Evolutionary conservation across 768 basidiomycete species (phyloP).

Genomic region (Trametes gibbosa): DNA sequence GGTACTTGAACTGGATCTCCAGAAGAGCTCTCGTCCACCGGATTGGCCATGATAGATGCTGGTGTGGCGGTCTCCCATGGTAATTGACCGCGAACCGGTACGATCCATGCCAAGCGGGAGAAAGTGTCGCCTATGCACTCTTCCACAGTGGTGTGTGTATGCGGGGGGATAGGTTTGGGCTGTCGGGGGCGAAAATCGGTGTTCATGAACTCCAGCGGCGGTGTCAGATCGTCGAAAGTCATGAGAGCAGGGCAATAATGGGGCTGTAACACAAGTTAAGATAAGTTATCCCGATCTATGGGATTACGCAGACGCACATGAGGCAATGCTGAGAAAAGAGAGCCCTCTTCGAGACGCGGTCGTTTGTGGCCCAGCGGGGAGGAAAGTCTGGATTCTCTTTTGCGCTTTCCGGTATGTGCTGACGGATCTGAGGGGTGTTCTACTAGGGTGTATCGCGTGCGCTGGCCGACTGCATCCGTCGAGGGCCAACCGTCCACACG

Average conservation of each 20-base stretch:
- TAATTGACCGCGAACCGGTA: slow-evolving; percentile 18
- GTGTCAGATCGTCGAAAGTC: neutral
- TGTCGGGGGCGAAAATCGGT: neutral
- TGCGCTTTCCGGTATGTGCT: neutral
- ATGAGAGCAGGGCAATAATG: neutral
- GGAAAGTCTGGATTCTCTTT: neutral
- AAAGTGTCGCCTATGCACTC: slow-evolving; percentile 1
- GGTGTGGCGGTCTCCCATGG: slow-evolving; percentile 16
- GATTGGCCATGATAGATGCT: neutral
- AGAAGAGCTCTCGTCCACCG: neutral
- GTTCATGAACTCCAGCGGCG: neutral
- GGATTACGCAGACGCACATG: neutral
- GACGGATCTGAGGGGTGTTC: too few relatives aligned
- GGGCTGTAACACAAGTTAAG: neutral
- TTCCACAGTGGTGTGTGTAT: neutral
- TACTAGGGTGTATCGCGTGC: neutral
- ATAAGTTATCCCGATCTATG: too few relatives aligned
- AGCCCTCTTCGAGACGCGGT: neutral
- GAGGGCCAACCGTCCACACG: neutral
- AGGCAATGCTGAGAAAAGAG: neutral
- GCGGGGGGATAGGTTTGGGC: slow-evolving; percentile 4
- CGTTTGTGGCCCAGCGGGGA: neutral
- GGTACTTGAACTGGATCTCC: neutral
- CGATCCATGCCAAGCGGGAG: slow-evolving; percentile 16
- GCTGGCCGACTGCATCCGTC: neutral